Evolutionary conservation across 257 asterid genomes (phyloP), one percentile per base, ranked within the genome.

Genomic region (Nicotiana benthamiana): DNA sequence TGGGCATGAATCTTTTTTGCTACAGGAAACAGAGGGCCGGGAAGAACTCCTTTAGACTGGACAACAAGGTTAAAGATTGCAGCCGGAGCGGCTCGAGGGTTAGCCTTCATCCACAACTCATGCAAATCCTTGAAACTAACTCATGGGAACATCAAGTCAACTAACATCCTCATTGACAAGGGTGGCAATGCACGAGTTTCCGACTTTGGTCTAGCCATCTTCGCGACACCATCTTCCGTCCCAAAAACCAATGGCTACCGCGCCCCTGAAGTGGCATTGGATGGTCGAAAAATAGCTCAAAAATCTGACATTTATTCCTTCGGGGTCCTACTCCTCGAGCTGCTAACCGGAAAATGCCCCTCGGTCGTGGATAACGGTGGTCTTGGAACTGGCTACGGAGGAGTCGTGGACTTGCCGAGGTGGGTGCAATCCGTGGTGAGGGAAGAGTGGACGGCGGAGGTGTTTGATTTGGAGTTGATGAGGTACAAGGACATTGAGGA

Each of bases 391-490:
- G 94, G 91, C 61, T 89, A 85, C 26, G 82, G 89, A 4, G 96
- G 94, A 66, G 89, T 86, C 1, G 46, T 95, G 1, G 98, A 95
- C 85, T 83, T 95, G 63, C 99, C 99, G 0, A 89, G 98, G 89
- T 95, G 99, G 99, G 99, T 95, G 66, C 99, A 92, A 83, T 91
- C 97, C 20, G 97, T 95, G 22, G 99, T 95, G 87, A 88, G 99
- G 18, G 99, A 95, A 86, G 99, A 95, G 86, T 95, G 99, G 99
- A 95, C 99, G 0, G 97, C 99, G 2, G 99, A 95, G 84, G 99
- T 95, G 68, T 95, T 95, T 16, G 99, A 95, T 86, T 84, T 93
- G 94, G 99, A 93, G 90, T 92, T 95, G 22, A 95, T 95, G 99
- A 91, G 99, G 93, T 95, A 93, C 26, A 93, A 90, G 83, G 96